Conservation (phyloP, 345 rosid species). For the Mangifera indica region DNA sequence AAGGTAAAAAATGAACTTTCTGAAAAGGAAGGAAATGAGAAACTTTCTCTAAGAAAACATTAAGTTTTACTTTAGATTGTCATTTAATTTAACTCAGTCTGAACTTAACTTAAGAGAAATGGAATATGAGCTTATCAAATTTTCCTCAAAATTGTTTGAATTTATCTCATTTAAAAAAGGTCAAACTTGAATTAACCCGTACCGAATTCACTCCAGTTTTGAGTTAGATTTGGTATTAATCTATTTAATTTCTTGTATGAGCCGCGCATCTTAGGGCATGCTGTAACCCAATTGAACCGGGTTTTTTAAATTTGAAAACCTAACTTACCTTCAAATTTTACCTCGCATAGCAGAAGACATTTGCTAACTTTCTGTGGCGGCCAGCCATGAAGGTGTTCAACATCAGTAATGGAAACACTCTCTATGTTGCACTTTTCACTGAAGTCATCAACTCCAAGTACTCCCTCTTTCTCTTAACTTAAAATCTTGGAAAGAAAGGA, state of each 20-base stretch:
- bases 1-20: conserved; percentile 14
- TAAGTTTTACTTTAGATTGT: no score
- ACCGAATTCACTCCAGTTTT: no score
- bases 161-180: no score
- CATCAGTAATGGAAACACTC: conserved; percentile 42
- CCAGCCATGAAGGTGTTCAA: conserved; percentile 56
- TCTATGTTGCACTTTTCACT: conserved; percentile 62
- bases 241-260: not conserved
- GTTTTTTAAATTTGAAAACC: conserved; percentile 25
- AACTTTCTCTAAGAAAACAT: conserved; percentile 6
- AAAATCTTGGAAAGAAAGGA: not conserved
- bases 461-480: conserved; percentile 22
- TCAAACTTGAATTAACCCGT: no score
- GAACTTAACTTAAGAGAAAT: no score
- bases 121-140: no score
- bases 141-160: no score
- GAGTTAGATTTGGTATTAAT: no score
- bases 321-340: conserved; percentile 8
- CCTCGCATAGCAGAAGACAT: not conserved
- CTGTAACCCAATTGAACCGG: no score
- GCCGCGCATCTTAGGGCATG: no score
- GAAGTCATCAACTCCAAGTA: conserved; percentile 81
- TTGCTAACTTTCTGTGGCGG: not conserved
- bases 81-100: no score
- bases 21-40: conserved; percentile 12